Evolutionary conservation across 805 yeast species (phyloP), one percentile per base, ranked within the genome.

Genomic region (Ogataea neopini): DNA sequence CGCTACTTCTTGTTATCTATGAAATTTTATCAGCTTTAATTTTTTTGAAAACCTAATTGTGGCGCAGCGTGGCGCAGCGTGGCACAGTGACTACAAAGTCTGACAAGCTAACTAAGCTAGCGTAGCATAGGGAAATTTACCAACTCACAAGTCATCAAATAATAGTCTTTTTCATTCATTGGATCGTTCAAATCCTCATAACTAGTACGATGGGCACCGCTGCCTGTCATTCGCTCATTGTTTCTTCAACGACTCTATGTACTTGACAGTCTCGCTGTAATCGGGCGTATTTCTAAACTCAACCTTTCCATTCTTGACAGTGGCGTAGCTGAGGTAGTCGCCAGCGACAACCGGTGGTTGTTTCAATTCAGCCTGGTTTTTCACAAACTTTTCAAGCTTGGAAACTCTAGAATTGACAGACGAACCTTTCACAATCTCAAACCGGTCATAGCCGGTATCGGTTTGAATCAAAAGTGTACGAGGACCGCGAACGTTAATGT

Each of bases 401-500:
- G 48, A 35, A 15, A 61, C 15, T 11, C 44, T 28, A 17, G 46
- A 38, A 7, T 28, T 18, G 3, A 7, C 20, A 3, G 32, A 4
- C 14, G 42, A 26, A 6, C 33, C 15, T 14, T 40, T 30, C 2
- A 44, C 45, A 14, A 53, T 25, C 6, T 50, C 50, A 45, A 48
- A 60, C 47, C 51, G 56, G 45, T 65, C 69, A 5, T 39, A 20
- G 2, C 66, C 67, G 3, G 71, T 57, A 26, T 70, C 75, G 3
- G 81, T 72, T 50, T 78, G 81, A 4, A 79, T 56, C 45, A 79
- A 60, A 3, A 79, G 48, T 20, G 71, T 71, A 38, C 84, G 69
- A 9, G 86, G 86, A 0, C 88, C 88, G 10, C 70, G 60, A 3
- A 82, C 66, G 30, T 69, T 73, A 29, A 81, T 72, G 50, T 74